Evolutionary conservation across 2,329 filamentous ascomycete species (phyloP), one percentile per base, ranked within the genome.

Genomic region (Aspergillus alliaceus): DNA sequence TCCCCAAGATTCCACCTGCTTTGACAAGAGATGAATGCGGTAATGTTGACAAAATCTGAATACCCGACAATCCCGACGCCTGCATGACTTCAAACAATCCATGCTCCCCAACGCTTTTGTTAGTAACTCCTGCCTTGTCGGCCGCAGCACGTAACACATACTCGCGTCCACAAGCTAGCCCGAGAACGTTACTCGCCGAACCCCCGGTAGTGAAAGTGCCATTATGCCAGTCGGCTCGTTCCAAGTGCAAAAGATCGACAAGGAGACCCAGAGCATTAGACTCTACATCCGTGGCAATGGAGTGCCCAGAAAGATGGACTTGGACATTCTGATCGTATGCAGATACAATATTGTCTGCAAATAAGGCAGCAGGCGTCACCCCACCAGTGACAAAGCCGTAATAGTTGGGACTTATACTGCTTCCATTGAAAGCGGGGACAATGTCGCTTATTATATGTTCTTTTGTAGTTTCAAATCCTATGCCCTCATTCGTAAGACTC

Each of bases 361-460:
- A 84, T 64, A 89, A 83, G 31, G 92, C 92, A 24, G 91, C 86
- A 6, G 91, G 90, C 0, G 93, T 90, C 7, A 83, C 80, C 14
- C 91, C 90, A 44, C 93, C 93, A 0, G 88, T 96, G 6, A 97
- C 89, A 71, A 97, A 96, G 58, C 91, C 93, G 72, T 91, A 96
- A 79, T 96, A 96, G 54, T 86, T 85, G 11, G 85, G 74, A 42
- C 83, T 86, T 40, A 83, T 81, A 63, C 85, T 87, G 66, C 86
- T 84, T 15, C 80, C 83, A 65, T 88, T 91, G 58, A 95, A 82
- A 1, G 82, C 89, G 0, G 78, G 77, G 6, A 77, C 70, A 44
- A 80, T 71, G 35, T 77, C 72, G 20, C 73, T 57, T 4, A 76
- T 24, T n/a, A 80, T 66, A 57, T 80, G 77, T 15, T 63, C 58